These are phyloP conservation scores for Ceratobasidium sp. DNA, from an alignment of 1,284 basidiomycete species.

Conservation along the genomic window DNA sequence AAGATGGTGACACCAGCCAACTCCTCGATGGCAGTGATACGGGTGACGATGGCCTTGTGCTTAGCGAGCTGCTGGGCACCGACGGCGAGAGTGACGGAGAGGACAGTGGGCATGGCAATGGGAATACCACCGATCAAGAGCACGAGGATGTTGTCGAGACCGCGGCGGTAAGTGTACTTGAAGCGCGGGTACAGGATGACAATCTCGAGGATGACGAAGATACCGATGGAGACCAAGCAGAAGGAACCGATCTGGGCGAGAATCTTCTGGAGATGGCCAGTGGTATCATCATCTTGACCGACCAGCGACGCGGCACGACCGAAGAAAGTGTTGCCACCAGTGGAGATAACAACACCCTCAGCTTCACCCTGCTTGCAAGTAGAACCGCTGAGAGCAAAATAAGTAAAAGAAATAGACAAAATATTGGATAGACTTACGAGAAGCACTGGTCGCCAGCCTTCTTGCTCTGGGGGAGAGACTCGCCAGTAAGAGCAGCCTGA, in stretches of 20 bases:
- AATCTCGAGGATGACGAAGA: constrained; percentile 91
- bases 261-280: constrained; percentile 97
- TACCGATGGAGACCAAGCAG: constrained; percentile 92
- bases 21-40: constrained; percentile 98
- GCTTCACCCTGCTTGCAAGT: constrained; percentile 98
- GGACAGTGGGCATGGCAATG: constrained; percentile 97
- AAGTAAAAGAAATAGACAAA: constrained; percentile 38
- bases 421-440: constrained; percentile 65
- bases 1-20: constrained; percentile 96
- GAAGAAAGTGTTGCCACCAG: constrained; percentile 95
- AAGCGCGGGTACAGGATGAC: constrained; percentile 87
- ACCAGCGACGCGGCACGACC: constrained; percentile 95
- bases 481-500: constrained; percentile 95
- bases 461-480: constrained; percentile 91
- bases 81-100: constrained; percentile 96
- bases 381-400: constrained; percentile 67
- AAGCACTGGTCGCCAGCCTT: constrained; percentile 94
- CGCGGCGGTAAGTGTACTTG: constrained; percentile 88
- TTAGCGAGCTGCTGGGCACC: constrained; percentile 97
- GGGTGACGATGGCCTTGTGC: constrained; percentile 98
- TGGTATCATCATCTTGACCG: constrained; percentile 94
- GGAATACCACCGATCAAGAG: constrained; percentile 99
- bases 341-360: constrained; percentile 95
- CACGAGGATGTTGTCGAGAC: constrained; percentile 95
- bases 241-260: constrained; percentile 95